Conservation (phyloP, 164 flowering plant genomes). For the Houttuynia cordata region DNA sequence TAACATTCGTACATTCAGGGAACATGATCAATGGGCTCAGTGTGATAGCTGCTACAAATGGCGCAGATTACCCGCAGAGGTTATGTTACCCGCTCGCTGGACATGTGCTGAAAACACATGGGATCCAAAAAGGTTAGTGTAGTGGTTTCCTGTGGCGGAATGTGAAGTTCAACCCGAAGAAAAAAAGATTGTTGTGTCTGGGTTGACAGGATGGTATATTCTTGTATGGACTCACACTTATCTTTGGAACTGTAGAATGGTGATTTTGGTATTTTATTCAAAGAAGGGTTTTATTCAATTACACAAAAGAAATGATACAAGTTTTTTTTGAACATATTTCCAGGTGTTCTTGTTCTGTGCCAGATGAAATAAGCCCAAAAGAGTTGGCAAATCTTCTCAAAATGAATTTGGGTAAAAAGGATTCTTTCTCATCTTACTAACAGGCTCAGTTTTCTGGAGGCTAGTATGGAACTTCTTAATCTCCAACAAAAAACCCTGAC, state of each 20-base stretch:
- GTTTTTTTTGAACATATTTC: not conserved
- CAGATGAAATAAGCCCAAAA: slow-evolving; percentile 51
- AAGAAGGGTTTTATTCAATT: too few relatives aligned
- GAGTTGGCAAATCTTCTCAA: slow-evolving; percentile 49
- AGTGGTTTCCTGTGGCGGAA: not conserved
- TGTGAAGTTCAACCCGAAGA: not conserved
- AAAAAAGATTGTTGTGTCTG: too few relatives aligned
- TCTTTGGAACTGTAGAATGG: not conserved
- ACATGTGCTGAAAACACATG: slow-evolving; percentile 72
- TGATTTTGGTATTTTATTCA: too few relatives aligned
- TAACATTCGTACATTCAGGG: slow-evolving; percentile 30
- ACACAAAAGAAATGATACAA: too few relatives aligned
- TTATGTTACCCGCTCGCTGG: slow-evolving; percentile 77
- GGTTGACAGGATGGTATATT: too few relatives aligned
- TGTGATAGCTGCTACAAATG: slow-evolving; percentile 90
- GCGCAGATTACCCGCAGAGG: slow-evolving; percentile 76
- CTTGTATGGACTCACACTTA: too few relatives aligned
- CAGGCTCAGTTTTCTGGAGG: not conserved
- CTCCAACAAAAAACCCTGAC: not conserved
- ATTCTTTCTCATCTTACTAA: not conserved
- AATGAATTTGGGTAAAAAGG: slow-evolving; percentile 36
- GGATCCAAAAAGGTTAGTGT: slow-evolving; percentile 58
- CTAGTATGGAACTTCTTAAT: not conserved
- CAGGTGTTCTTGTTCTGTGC: slow-evolving; percentile 70
- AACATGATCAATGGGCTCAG: slow-evolving; percentile 84